Base-by-base conservation (phyloP, 148 eudicot genomes). In the Camellia japonica region DNA sequence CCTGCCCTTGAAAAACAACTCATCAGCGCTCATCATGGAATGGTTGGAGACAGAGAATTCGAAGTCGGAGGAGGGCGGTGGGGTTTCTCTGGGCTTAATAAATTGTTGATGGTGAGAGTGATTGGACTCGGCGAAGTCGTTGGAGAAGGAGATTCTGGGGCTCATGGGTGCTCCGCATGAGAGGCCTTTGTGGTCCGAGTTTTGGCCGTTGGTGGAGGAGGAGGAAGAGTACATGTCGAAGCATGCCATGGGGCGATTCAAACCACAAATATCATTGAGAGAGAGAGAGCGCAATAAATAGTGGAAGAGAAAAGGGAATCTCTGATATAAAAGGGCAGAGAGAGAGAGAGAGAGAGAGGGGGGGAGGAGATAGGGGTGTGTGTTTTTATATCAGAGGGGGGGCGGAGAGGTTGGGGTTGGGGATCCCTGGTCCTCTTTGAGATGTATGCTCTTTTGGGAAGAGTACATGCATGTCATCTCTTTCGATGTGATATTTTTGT, bases 91-190 rank as follows among this genome's bases (percentile, higher is more conserved):
- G 9, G 81, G 55, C 44, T 54, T 9, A 67, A 76, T 69, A 43
- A 58, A 2, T 8, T 81, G 79, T 3, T 81, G 82, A 11, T 82
- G 75, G 41, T 43, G 47, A 62, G 85, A 12, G 66, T 85, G 87
- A 14, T 60, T 58, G n/a, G 94, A 81, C 43, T 95, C 98, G 3
- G 80, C 93, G 70, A 95, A 95, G 82, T 95, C 98, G 83, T 91
- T 90, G 1, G 98, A 95, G 87, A 95, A 95, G 13, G 98, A 95
- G 81, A 95, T 95, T 82, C 98, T 84, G 0, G 98, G 98, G 89
- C 94, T 94, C 89, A 88, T 87, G 11, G 87, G 38, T 30, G 38
- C 84, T 62, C 84, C 19, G 84, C 67, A 63, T 80, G 84, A 47
- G 85, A 74, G 38, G 82, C 64, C 20, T 52, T 68, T 68, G 49